Conservation (phyloP, 176 grass and related monocot species). For the Ananas comosus region DNA sequence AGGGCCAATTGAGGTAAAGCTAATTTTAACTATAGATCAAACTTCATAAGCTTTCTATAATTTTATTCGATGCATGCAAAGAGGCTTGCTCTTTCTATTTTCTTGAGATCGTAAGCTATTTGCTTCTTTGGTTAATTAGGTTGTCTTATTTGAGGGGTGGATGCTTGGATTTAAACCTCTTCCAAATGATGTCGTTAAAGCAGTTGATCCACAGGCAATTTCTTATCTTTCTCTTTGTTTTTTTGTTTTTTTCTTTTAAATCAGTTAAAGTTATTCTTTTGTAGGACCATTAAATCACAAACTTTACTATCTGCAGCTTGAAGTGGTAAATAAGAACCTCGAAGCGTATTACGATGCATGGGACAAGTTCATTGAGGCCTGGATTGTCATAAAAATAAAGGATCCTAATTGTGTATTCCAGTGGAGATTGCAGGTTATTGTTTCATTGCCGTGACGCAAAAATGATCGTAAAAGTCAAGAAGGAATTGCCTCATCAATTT, state of each 20-base stretch:
- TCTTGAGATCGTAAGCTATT: not conserved
- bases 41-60: not conserved
- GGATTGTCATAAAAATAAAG: constrained; percentile 97
- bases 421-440: constrained; percentile 81
- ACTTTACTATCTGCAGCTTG: constrained; percentile 44
- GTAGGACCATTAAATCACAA: not conserved
- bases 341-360: constrained; percentile 82
- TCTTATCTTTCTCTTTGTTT: not conserved
- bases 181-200: constrained; percentile 79
- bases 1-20: constrained; percentile 74
- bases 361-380: constrained; percentile 85
- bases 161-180: constrained; percentile 99
- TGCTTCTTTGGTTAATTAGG: constrained; percentile 39
- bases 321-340: constrained; percentile 88
- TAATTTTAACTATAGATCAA: constrained; percentile 1
- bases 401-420: constrained; percentile 79
- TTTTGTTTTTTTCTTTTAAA: not conserved
- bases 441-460: constrained; percentile 1
- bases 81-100: not conserved
- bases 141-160: constrained; percentile 98
- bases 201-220: constrained; percentile 68
- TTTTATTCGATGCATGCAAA: not conserved
- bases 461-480: not conserved
- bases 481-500: too few relatives aligned
- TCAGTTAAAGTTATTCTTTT: not conserved